A percentile compares a stretch with the other conserved stretches of the same genome.
phyloP scores from a whole-genome alignment of 805 yeast species.

The Hanseniaspora mollemarum region DNA sequence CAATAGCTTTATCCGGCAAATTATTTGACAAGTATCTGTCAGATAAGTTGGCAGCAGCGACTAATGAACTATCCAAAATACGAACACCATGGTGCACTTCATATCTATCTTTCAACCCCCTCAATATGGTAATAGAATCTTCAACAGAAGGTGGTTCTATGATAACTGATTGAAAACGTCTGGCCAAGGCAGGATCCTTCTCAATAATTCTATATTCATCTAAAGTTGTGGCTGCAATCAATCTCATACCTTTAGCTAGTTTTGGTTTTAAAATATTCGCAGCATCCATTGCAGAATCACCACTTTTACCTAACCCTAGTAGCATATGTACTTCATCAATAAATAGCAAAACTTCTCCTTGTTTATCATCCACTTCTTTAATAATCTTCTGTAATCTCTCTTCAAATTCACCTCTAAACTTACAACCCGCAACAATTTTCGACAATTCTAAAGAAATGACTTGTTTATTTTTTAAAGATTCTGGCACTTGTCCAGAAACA shows the following conservation, averaged over 20 bases:
- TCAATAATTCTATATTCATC: conserved; percentile 93
- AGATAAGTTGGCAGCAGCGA: conserved; percentile 82
- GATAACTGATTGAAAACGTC: conserved; percentile 82
- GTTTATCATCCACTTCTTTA: conserved; percentile 69
- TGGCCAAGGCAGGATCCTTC: conserved; percentile 89
- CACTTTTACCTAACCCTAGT: conserved; percentile 76
- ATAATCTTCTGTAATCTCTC: conserved; percentile 72
- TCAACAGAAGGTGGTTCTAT: conserved; percentile 82
- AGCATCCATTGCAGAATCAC: conserved; percentile 90
- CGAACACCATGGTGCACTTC: conserved; percentile 98
- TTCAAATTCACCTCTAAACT: conserved; percentile 92
- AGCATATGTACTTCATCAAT: conserved; percentile 85
- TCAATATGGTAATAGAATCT: conserved; percentile 79
- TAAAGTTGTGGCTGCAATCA: conserved; percentile 92
- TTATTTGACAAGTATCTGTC: conserved; percentile 86
- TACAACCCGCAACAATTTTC: conserved; percentile 84
- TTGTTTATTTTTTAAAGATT: conserved; percentile 75
- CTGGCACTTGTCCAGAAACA: conserved; percentile 86
- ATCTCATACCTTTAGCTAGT: conserved; percentile 83
- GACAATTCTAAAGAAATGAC: conserved; percentile 81
- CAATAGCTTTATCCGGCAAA: conserved; percentile 93
- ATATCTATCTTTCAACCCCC: conserved; percentile 87
- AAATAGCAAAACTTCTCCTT: conserved; percentile 67
- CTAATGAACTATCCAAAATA: conserved; percentile 82
- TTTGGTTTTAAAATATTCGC: conserved; percentile 88